phyloP scores from a whole-genome alignment of 331 rosid genomes.

The Acacia pycnantha region DNA sequence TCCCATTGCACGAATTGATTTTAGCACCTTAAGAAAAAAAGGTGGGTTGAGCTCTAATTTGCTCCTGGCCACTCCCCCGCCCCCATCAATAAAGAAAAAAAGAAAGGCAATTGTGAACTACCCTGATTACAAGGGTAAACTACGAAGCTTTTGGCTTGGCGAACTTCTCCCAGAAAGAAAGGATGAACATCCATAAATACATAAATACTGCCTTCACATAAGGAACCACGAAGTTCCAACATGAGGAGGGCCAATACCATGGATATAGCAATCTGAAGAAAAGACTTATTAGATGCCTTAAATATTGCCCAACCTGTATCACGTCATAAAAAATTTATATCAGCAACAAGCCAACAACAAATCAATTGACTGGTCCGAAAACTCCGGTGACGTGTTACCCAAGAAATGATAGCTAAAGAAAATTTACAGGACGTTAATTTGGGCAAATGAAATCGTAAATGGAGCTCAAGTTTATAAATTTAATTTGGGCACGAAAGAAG shows the following conservation, averaged over 20 bases:
- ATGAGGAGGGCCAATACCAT: conserved; percentile 98
- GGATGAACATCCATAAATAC: conserved; percentile 55
- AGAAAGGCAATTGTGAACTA: neutral
- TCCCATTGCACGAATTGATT: conserved; percentile 4
- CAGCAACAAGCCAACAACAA: neutral
- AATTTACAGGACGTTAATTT: neutral
- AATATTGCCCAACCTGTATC: conserved; percentile 79
- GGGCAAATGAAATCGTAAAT: neutral
- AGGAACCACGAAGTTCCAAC: conserved; percentile 73
- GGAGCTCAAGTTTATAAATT: neutral
- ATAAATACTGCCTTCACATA: conserved; percentile 55
- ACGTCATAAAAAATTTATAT: neutral
- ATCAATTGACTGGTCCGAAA: neutral
- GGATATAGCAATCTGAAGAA: conserved; percentile 93
- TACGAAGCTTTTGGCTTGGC: conserved; percentile 47
- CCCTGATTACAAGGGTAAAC: neutral
- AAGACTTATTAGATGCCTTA: conserved; percentile 88
- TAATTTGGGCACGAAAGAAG: neutral
- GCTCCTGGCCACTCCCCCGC: neutral
- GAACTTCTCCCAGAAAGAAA: conserved; percentile 60
- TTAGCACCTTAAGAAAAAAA: too few species aligned
- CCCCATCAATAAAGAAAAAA: neutral
- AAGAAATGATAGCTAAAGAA: neutral
- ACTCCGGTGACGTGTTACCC: neutral
- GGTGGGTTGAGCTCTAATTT: neutral